phyloP scores from a whole-genome alignment of 495 filamentous ascomycete species.

The Beverwykella pulmonaria region DNA sequence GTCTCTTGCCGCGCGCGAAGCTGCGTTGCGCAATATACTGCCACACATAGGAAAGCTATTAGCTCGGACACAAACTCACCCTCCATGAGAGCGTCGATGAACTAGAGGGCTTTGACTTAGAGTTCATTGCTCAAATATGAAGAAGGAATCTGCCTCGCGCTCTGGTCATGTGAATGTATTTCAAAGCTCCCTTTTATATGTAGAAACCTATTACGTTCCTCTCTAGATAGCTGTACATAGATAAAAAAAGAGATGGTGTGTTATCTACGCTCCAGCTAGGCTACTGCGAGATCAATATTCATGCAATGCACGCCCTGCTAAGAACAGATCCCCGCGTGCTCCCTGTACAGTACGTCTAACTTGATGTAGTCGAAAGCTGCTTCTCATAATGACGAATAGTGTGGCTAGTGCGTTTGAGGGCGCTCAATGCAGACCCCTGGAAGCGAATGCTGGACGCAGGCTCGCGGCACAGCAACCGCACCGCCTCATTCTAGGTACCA shows the following conservation, averaged over 20 bases:
- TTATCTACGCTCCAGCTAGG: not conserved
- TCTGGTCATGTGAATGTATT: not conserved
- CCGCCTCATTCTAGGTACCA: not conserved
- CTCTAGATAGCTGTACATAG: no score
- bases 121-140: not conserved
- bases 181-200: not conserved
- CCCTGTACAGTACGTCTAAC: not conserved
- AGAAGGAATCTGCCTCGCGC: not conserved
- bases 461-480: not conserved
- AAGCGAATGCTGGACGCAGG: not conserved
- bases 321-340: not conserved
- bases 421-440: not conserved
- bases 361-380: not conserved
- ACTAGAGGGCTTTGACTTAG: not conserved
- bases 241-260: not conserved
- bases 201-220: no score
- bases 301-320: no score
- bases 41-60: not conserved
- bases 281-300: no score
- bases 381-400: not conserved
- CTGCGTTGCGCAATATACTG: not conserved
- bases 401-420: not conserved
- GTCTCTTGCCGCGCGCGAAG: not conserved
- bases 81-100: no score
- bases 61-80: no score